Conservation (phyloP, 169 alveolate genomes). For the Eimeria maxima region DNA sequence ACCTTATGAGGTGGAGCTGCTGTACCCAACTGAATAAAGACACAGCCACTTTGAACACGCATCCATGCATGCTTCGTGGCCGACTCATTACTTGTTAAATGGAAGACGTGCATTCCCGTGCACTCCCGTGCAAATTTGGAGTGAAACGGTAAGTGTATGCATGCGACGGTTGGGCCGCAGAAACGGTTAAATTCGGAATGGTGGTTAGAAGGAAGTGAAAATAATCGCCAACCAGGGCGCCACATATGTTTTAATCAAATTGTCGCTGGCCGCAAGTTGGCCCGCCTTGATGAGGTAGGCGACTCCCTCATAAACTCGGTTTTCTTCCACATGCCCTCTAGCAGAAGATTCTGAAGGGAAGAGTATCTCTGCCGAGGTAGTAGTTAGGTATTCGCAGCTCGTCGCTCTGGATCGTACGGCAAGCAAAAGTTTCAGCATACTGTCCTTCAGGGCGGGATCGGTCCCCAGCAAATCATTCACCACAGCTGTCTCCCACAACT, state of each 20-base stretch:
- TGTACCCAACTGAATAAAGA: background rate
- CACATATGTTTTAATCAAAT: background rate
- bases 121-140: background rate
- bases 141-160: background rate
- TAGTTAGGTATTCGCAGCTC: constrained; percentile 32
- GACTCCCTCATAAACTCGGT: background rate
- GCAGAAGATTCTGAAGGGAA: background rate
- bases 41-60: background rate
- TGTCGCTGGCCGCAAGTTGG: constrained; percentile 32
- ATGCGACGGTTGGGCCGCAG: background rate
- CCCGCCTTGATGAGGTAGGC: constrained; percentile 39
- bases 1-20: background rate
- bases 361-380: background rate
- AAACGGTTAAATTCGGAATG: background rate
- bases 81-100: background rate
- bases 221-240: constrained; percentile 26
- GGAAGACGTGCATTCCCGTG: background rate
- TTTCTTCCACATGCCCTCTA: constrained; percentile 1
- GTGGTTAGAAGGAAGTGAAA: background rate
- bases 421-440: background rate
- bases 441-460: background rate
- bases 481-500: constrained; percentile 47
- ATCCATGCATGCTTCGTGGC: background rate
- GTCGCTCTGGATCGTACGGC: constrained; percentile 67
- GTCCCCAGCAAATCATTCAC: background rate